Conservation (phyloP, 176 grass and related monocot genomes). For the Echinochloa phyllopogon region DNA sequence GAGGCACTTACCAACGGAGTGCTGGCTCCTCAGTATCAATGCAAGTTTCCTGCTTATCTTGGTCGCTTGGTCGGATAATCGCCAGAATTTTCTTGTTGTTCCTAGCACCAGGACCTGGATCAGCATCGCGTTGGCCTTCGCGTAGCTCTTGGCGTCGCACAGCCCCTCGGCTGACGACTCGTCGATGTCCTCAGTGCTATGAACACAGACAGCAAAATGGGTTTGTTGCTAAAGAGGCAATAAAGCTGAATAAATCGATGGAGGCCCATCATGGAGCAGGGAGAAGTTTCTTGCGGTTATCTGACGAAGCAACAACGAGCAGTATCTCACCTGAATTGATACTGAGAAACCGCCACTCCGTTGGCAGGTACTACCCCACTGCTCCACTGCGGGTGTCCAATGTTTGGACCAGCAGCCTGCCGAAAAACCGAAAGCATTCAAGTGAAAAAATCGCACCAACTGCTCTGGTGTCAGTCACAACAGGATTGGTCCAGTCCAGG, state of each 20-base stretch:
- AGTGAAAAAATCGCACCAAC: background rate
- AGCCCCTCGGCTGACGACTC: background rate
- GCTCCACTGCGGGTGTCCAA: background rate
- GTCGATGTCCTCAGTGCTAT: background rate
- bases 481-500: background rate
- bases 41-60: conserved; percentile 14
- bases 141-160: background rate
- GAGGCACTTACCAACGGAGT: background rate
- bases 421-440: background rate
- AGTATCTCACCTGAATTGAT: background rate
- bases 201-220: background rate
- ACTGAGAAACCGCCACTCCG: background rate
- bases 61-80: background rate
- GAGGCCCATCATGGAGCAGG: too few relatives aligned
- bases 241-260: background rate
- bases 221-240: background rate
- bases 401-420: conserved; percentile 1
- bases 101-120: background rate
- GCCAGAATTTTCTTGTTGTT: background rate
- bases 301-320: background rate
- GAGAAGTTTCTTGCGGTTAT: background rate
- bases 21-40: background rate
- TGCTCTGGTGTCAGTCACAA: background rate
- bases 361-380: background rate
- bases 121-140: background rate